phyloP scores from a whole-genome alignment of 495 filamentous ascomycete genomes.

The Apiosordaria backusii region DNA sequence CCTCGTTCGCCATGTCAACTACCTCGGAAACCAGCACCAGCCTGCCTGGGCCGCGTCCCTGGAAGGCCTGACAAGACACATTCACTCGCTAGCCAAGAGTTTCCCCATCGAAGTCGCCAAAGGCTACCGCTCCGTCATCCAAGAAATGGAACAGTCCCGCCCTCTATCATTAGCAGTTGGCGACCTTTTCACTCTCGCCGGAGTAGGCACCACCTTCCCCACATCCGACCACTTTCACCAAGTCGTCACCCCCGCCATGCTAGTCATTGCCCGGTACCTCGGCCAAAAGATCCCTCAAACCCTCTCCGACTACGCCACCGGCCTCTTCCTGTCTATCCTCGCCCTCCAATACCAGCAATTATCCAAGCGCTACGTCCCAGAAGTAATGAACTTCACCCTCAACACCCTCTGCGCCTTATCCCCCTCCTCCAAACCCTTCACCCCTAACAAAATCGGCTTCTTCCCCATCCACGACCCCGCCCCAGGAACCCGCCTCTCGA shows the following conservation, averaged over 20 bases:
- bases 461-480: constrained; percentile 63
- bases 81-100: constrained; percentile 71
- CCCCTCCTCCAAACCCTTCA: constrained; percentile 45
- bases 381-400: constrained; percentile 75
- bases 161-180: constrained; percentile 61
- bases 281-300: constrained; percentile 65
- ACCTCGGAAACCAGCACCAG: constrained; percentile 51
- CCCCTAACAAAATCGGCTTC: constrained; percentile 41
- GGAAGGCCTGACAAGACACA: constrained; percentile 42
- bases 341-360: constrained; percentile 74
- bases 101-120: constrained; percentile 72
- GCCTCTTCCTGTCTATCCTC: constrained; percentile 74
- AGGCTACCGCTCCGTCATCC: constrained; percentile 70
- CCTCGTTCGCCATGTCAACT: constrained; percentile 74
- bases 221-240: constrained; percentile 96
- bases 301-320: constrained; percentile 63
- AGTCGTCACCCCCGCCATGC: constrained; percentile 81
- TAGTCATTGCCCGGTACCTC: constrained; percentile 77
- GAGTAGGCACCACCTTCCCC: constrained; percentile 79
- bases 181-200: constrained; percentile 77
- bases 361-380: constrained; percentile 83
- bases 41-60: constrained; percentile 38
- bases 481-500: constrained; percentile 49
- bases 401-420: constrained; percentile 67
- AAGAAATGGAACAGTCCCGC: constrained; percentile 57